A percentile compares a stretch with the other conserved stretches of the same genome.
phyloP scores from a whole-genome alignment of 2,329 filamentous ascomycete species.

The Cadophora sp. region DNA sequence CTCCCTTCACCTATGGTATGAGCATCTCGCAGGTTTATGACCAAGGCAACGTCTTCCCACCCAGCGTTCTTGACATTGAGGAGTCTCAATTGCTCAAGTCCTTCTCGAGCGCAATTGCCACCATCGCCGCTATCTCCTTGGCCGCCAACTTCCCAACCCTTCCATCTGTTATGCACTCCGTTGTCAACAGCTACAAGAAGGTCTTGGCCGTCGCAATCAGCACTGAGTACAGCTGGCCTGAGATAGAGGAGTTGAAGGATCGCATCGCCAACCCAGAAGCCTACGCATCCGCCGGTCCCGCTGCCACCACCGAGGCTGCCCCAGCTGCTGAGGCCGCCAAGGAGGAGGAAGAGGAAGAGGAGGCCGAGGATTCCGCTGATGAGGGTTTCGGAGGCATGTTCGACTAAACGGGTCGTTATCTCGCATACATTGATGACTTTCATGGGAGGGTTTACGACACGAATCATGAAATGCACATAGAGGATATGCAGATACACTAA shows the following conservation, averaged over 20 bases:
- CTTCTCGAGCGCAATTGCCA: slow-evolving; percentile 81
- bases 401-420: slow-evolving; percentile 53
- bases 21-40: slow-evolving; percentile 96
- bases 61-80: slow-evolving; percentile 87
- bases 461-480: slow-evolving; percentile 36
- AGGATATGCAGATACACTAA: slow-evolving; percentile 37
- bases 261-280: slow-evolving; percentile 98
- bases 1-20: slow-evolving; percentile 99
- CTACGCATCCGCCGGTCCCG: slow-evolving; percentile 85
- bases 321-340: slow-evolving; percentile 59
- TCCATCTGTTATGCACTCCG: slow-evolving; percentile 93
- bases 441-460: slow-evolving; percentile 31
- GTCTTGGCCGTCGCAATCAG: slow-evolving; percentile 85
- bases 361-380: slow-evolving; percentile 70
- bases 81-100: slow-evolving; percentile 91
- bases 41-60: slow-evolving; percentile 89
- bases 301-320: slow-evolving; percentile 60
- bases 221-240: slow-evolving; percentile 93
- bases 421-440: slow-evolving; percentile 34
- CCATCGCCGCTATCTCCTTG: slow-evolving; percentile 90
- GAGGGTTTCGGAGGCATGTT: slow-evolving; percentile 81
- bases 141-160: slow-evolving; percentile 95
- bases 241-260: slow-evolving; percentile 98
- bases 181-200: slow-evolving; percentile 99
- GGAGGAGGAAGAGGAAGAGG: slow-evolving; percentile 69